These are phyloP conservation scores for Xerophyta viscosa DNA, from an alignment of 106 monocot species.

Conservation along the genomic window DNA sequence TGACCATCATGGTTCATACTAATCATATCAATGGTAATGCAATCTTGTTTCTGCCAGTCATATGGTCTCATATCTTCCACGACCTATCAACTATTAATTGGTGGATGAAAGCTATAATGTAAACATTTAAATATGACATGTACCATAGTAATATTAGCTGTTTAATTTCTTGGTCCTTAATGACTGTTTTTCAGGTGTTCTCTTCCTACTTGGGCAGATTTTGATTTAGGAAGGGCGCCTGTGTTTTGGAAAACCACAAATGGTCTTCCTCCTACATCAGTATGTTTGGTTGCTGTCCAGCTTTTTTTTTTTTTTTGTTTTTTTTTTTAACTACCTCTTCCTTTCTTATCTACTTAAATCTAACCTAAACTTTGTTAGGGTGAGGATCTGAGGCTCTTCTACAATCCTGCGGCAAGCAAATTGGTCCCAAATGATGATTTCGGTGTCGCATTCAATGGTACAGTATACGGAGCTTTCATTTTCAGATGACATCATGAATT, in stretches of 20 bases:
- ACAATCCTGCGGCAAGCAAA: slow-evolving; percentile 72
- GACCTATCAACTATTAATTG: no score
- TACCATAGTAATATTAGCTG: no score
- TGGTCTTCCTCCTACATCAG: slow-evolving; percentile 82
- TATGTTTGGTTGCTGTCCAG: slow-evolving; percentile 17
- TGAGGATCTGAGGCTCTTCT: slow-evolving; percentile 70
- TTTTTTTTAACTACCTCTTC: not conserved
- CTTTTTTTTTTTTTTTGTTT: not conserved
- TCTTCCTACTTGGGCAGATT: slow-evolving; percentile 84
- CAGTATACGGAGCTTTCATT: not conserved
- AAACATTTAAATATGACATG: no score
- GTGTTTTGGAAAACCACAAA: slow-evolving; percentile 88
- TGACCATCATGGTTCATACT: no score
- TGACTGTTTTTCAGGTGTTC: slow-evolving; percentile 27
- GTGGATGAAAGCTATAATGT: no score
- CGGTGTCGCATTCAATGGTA: slow-evolving; percentile 89
- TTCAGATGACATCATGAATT: slow-evolving; percentile 2
- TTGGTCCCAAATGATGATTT: slow-evolving; percentile 52
- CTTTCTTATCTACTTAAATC: not conserved
- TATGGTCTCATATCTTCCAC: no score
- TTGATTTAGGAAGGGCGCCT: slow-evolving; percentile 77
- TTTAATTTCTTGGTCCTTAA: not conserved
- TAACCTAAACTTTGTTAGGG: slow-evolving; percentile 37
- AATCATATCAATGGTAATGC: no score
- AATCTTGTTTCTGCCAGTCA: no score